Evolutionary conservation across 2,329 filamentous ascomycete genomes (phyloP), one percentile per base, ranked within the genome.

Genomic region (Aspergillus ibericus): DNA sequence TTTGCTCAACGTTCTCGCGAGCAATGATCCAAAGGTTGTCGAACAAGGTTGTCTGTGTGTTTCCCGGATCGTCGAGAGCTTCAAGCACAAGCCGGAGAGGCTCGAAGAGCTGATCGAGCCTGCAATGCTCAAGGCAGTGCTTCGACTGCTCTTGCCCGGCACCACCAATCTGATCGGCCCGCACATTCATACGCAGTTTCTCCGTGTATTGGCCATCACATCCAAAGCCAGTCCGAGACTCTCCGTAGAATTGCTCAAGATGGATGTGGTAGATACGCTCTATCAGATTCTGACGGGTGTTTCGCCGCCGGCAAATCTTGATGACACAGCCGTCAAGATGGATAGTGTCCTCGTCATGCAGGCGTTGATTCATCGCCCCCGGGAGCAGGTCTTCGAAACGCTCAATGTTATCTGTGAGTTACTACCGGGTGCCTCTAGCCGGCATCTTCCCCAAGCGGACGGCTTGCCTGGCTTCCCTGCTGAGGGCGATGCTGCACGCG

Each of bases 321-420:
- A 75, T 15, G 70, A 67, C 42, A 70, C 70, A 1, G 67, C 69
- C 6, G 66, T 75, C 29, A 96, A 96, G 77, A 89, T 98, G 63
- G 93, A 98, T 75, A 96, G 92, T 70, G 93, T 98, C 56, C 86
- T 99, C 47, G 95, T 99, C 69, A 99, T 99, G 96, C 95, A 99
- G 78, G 92, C 96, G 36, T 82, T 99, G 63, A 96, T 99, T 53
- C 95, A 98, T 71, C 88, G 93, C 40, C 95, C 95, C 6, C 88
- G 93, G 57, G 96, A 99, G 66, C 95, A 99, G 76, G 91, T 99
- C 16, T 95, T 93, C 66, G 95, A 99, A 79, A 97, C 96, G 1
- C 83, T 99, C 63, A 98, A 98, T 72, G 92, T 99, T 63, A 92
- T 99, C 63, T 97, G 95, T 78, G 95, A 99, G 77, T 81, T 99